Percentiles rank a stretch among this genome's conserved stretches.
Conservation (phyloP, 345 rosid genomes). For the Triadica sebifera region DNA sequence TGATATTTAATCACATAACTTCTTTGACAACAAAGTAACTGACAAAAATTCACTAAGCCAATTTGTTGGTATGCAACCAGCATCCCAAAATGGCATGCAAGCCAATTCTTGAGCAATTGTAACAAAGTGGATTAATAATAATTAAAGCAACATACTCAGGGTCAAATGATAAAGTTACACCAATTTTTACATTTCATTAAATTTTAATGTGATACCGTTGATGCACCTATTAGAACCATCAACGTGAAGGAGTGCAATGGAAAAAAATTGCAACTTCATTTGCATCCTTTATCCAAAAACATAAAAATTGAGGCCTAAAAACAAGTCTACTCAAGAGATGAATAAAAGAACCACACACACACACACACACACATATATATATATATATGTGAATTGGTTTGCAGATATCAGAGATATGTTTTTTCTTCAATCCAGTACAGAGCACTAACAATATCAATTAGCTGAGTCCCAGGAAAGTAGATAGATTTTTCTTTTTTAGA, state of each 20-base stretch:
- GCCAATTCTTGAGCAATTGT: background rate
- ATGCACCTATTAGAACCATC: background rate
- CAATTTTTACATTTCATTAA: background rate
- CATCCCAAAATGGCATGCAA: no score
- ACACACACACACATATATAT: background rate
- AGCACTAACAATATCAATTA: background rate
- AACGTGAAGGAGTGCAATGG: background rate
- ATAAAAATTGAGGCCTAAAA: background rate
- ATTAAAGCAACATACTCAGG: background rate
- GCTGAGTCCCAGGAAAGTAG: background rate
- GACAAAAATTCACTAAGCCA: no score
- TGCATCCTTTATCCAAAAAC: background rate
- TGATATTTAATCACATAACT: no score
- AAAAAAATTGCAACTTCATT: background rate
- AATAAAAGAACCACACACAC: background rate
- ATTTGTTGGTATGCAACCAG: no score
- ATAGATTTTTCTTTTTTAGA: background rate
- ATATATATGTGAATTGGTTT: background rate
- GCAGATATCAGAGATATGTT: background rate
- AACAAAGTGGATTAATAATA: background rate
- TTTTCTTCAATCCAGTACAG: background rate
- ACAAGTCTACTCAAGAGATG: background rate
- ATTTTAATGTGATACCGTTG: background rate
- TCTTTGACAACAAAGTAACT: no score
- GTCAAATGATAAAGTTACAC: no score